Conservation (phyloP, 768 basidiomycete species). For the Boletus tomentosulus region DNA sequence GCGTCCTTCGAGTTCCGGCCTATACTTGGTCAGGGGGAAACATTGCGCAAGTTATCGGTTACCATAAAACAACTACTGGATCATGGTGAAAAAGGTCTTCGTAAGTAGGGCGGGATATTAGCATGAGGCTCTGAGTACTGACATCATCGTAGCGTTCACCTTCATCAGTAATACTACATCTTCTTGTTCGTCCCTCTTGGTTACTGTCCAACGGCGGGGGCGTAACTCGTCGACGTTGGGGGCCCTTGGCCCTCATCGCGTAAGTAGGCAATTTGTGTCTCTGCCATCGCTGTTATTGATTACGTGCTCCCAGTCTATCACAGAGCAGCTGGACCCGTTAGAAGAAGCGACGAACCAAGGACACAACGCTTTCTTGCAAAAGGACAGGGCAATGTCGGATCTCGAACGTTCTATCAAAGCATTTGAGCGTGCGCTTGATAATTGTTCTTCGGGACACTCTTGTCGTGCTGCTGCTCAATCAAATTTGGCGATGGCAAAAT, state of each 20-base stretch:
- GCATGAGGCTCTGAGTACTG: neutral
- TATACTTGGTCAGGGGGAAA: neutral
- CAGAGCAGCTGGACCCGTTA: neutral
- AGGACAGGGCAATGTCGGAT: neutral
- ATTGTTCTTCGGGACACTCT: conserved; percentile 1
- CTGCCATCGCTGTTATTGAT: neutral
- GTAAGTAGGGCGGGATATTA: neutral
- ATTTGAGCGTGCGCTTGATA: neutral
- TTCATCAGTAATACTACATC: neutral
- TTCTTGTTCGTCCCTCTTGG: neutral
- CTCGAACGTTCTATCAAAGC: neutral
- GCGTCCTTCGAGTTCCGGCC: neutral
- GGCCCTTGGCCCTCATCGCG: neutral
- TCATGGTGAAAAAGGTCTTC: neutral
- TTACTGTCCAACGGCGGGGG: neutral
- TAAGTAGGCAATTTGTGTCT: neutral
- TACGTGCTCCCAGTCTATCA: neutral
- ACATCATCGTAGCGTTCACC: neutral
- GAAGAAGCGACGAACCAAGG: conserved; percentile 2
- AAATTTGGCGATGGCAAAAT: neutral
- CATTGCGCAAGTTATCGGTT: neutral
- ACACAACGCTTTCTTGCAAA: neutral
- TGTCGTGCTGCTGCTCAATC: conserved; percentile 1
- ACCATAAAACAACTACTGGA: neutral
- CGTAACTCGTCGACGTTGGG: no score